A percentile compares a stretch with the other conserved stretches of the same genome.
phyloP scores from a whole-genome alignment of 495 filamentous ascomycete genomes.

The Aspergillus biplanus region DNA sequence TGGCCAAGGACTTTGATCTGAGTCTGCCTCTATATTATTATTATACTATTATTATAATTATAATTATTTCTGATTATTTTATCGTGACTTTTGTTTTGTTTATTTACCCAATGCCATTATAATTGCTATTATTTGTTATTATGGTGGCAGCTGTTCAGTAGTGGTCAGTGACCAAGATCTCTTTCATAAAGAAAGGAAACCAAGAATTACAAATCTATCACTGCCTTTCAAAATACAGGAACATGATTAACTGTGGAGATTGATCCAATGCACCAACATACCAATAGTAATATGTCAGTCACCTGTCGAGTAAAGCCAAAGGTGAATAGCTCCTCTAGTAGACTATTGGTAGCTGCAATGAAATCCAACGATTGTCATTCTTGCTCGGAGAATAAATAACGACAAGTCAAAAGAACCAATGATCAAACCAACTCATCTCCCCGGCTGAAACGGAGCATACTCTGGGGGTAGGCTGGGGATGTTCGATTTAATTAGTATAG shows the following conservation, averaged over 20 bases:
- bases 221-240: background rate
- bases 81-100: background rate
- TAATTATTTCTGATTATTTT: conserved; percentile 9
- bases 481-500: no score
- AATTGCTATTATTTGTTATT: no score
- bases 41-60: background rate
- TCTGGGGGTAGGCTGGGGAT: no score
- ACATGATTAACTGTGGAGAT: background rate
- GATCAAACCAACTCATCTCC: background rate
- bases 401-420: background rate
- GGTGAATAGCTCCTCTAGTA: background rate
- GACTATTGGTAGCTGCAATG: background rate
- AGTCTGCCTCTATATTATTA: background rate
- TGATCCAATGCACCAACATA: background rate
- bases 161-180: background rate
- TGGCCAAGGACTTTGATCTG: background rate
- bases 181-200: background rate
- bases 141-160: no score
- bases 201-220: background rate
- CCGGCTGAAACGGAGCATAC: background rate
- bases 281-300: background rate
- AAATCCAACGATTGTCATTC: background rate
- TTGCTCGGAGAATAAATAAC: background rate
- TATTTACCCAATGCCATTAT: background rate
- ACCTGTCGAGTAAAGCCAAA: background rate